Conservation (phyloP, 495 filamentous ascomycete genomes). For the Penicillium parvum region DNA sequence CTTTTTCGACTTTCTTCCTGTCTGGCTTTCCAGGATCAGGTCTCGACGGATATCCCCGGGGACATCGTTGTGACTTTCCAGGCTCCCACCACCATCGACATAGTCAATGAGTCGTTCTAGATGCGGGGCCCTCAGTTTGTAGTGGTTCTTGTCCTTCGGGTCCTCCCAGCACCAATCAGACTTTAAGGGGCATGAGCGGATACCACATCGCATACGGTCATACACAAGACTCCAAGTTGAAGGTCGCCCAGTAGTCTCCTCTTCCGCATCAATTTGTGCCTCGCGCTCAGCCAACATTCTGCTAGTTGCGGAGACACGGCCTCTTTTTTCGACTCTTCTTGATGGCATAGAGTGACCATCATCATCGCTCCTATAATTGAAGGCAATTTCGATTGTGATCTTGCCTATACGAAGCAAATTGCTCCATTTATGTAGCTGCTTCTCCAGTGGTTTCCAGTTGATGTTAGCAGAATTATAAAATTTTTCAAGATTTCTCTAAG, state of each 20-base stretch:
- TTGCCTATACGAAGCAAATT: conserved; percentile 12
- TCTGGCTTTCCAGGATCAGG: conserved; percentile 6
- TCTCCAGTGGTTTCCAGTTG: conserved; percentile 6
- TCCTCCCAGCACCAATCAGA: conserved; percentile 21
- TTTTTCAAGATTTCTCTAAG: conserved; percentile 5
- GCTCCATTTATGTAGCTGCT: conserved; percentile 13
- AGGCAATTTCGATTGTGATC: conserved; percentile 8
- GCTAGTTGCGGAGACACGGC: conserved; percentile 13
- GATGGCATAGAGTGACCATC: conserved; percentile 2
- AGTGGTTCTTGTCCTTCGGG: conserved; percentile 16
- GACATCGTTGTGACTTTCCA: conserved; percentile 4
- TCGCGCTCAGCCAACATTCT: conserved; percentile 14
- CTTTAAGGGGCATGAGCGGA: conserved; percentile 4
- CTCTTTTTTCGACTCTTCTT: conserved; percentile 10
- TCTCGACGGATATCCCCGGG: conserved; percentile 10
- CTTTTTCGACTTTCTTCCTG: conserved; percentile 9
- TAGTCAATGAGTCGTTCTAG: conserved; percentile 15
- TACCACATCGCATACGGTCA: conserved; percentile 1
- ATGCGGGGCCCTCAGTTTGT: conserved; percentile 11
- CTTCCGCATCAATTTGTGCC: conserved; percentile 10
- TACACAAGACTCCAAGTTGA: conserved; percentile 5
- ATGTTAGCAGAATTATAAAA: conserved; percentile 7
- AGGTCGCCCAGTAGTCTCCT: conserved; percentile 6
- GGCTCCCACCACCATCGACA: conserved; percentile 9
- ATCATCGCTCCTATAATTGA: conserved; percentile 13